Evolutionary conservation across 495 filamentous ascomycete species (phyloP), one percentile per base, ranked within the genome.

Genomic region (Aspergillus cristatus): DNA sequence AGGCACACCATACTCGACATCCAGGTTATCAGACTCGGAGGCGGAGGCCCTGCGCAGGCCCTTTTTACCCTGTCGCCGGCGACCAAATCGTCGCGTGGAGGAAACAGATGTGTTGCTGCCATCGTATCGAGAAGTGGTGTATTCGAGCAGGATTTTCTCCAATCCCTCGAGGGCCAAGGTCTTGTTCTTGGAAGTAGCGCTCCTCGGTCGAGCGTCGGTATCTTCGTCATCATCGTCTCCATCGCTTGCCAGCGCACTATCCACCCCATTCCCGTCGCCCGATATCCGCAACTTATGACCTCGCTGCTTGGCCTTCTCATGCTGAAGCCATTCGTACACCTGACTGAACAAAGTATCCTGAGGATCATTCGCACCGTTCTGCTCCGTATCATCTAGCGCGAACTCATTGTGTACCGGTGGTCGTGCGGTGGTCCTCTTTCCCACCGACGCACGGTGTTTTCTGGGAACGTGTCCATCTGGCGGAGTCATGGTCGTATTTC

Each of bases 11-110:
- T 76, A 65, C 32, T 91, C 84, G 11, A 70, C 67, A 37, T 90
- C 85, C 11, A 74, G 68, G 45, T 75, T 80, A 35, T 95, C 88
- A 2, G 85, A 91, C 46, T 94, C 88, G 0, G 86, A 93, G 14
- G 82, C 56, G 18, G 60, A 70, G 20, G 53, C 62, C 37, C 56
- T 58, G 34, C 61, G 57, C 18, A 62, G 54, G 32, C 57, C 62
- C 37, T 60, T 69, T 18, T 37, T 31, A 6, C 46, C 48, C 7
- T 44, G 46, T 25, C 55, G 50, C 24, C 51, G 52, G 34, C 58
- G 54, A 43, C 39, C 35, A 10, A 40, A 37, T 38, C 56, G 61
- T 32, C 66, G 67, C 3, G 51, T 12, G 52, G 63, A 26, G 54
- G 51, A 53, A 42, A 51, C 43, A 43, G 55, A 45, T 59, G 50